Base-by-base conservation (phyloP, 257 asterid species). In the Primulina eburnea region DNA sequence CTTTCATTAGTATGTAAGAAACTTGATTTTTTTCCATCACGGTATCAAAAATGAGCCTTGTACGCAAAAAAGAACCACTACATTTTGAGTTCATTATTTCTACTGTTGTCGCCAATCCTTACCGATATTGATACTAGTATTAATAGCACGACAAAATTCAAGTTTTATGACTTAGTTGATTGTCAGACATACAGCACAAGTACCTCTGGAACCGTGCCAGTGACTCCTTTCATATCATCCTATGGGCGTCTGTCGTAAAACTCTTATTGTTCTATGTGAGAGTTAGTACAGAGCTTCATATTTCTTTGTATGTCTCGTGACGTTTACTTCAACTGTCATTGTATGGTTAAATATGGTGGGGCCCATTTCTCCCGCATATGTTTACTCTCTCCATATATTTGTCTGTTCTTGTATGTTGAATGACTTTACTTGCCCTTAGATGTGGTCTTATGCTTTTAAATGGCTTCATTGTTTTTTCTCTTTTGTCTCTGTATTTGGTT, bases 361-460 rank as follows among this genome's bases (percentile, higher is more conserved):
- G 40, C 1, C 10, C 10, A 35, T 35, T 35, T 59, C 33, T 66
- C 72, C 43, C 37, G 24, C 32, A 55, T 53, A 18, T 66, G 53
- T 59, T 20, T n/a, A 7, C 47, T 21, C 47, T 68, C 29, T 50
- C 52, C 18, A 4, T 43, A 14, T 67, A 24, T 30, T 50, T 26
- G 43, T 57, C 28, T 8, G 4, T 32, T 47, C 12, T 71, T 8
- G 4, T 20, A 20, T 32, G 16, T 33, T 3, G 58, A 56, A 12
- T 28, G 18, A 32, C 69, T 28, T 47, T 43, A 29, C 60, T 43
- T 50, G 18, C 35, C 62, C 7, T 30, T 61, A 43, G 17, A 50
- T 62, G 57, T 71, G 18, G 37, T 63, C 71, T 18, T 66, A 28
- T 66, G 21, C 34, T 8, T 62, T 20, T 55, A 8, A 71, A 24